Conservation (phyloP, 2,329 filamentous ascomycete species). For the Xylariaceae sp. region DNA sequence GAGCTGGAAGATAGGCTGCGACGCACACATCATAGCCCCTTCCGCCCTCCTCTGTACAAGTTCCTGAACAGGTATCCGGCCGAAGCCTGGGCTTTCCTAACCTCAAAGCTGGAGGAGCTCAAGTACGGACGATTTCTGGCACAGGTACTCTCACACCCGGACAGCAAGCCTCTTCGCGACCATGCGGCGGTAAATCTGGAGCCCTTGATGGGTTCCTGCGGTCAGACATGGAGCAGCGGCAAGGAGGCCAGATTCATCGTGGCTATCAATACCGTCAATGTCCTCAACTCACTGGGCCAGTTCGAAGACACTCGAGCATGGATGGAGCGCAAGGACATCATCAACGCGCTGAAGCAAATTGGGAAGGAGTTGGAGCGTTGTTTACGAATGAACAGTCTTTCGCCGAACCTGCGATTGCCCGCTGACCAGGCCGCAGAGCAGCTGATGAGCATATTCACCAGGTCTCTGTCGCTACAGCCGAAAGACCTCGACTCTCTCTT, state of each 20-base stretch:
- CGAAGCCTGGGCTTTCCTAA: constrained; percentile 77
- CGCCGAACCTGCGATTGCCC: constrained; percentile 69
- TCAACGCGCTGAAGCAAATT: constrained; percentile 56
- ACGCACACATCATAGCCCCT: constrained; percentile 84
- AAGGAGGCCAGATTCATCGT: constrained; percentile 64
- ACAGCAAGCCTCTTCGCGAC: constrained; percentile 69
- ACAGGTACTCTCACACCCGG: constrained; percentile 72
- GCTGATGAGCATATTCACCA: constrained; percentile 77
- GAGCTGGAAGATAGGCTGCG: constrained; percentile 80
- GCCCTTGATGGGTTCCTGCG: constrained; percentile 61
- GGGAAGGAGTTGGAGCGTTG: constrained; percentile 76
- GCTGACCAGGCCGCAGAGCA: constrained; percentile 87
- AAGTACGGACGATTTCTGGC: constrained; percentile 87
- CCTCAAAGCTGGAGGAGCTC: constrained; percentile 74
- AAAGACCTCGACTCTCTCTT: constrained; percentile 81
- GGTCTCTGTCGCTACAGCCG: constrained; percentile 68
- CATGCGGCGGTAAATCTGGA: constrained; percentile 69
- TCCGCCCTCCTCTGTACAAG: constrained; percentile 82
- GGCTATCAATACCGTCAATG: constrained; percentile 81
- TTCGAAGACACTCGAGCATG: constrained; percentile 61
- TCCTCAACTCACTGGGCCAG: constrained; percentile 72
- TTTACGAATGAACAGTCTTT: constrained; percentile 64
- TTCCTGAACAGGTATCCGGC: constrained; percentile 91
- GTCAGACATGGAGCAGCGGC: constrained; percentile 57
- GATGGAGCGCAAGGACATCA: constrained; percentile 62